These are phyloP conservation scores for Chytriomyces hyalinus DNA, from an alignment of 192 early-diverging fungal species.

Conservation along the genomic window DNA sequence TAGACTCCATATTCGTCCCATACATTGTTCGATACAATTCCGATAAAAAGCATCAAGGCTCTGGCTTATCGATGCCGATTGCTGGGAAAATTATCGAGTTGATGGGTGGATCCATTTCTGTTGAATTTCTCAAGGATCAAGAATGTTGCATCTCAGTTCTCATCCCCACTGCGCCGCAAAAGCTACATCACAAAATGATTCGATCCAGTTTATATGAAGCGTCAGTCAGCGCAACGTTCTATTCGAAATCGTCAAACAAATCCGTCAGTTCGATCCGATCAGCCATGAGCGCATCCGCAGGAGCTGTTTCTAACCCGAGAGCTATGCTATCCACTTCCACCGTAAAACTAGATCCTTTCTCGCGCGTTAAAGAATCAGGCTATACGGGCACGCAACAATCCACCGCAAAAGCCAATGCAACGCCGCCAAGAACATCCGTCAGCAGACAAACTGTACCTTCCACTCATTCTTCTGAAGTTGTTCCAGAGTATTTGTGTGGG, in stretches of 20 bases:
- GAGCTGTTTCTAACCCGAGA: too few relatives aligned
- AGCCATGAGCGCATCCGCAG: too few relatives aligned
- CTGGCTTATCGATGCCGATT: slow-evolving; percentile 5
- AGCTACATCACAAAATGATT: not conserved
- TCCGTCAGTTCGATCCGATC: too few relatives aligned
- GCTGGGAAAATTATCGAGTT: slow-evolving; percentile 21
- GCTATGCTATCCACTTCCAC: too few relatives aligned
- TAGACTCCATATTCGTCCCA: not conserved
- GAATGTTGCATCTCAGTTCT: not conserved
- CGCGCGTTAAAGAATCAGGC: too few relatives aligned
- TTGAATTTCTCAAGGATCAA: not conserved
- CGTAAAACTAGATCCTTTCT: too few relatives aligned
- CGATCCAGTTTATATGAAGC: not conserved
- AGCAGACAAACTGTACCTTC: too few relatives aligned
- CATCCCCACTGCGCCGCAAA: not conserved
- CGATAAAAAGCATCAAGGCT: not conserved
- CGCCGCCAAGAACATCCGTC: too few relatives aligned
- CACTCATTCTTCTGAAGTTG: not conserved
- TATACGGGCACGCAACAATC: too few relatives aligned
- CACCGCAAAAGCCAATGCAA: too few relatives aligned
- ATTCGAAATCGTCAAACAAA: not conserved
- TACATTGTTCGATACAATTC: not conserved
- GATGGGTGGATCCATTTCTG: slow-evolving; percentile 22
- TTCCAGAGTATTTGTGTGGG: slow-evolving; percentile 12
- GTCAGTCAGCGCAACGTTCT: not conserved